A percentile compares a stretch with the other conserved stretches of the same genome.
Evolutionary conservation across 352 stramenopile genomes (phyloP).

Genomic region (Phytophthora agathidicida): DNA sequence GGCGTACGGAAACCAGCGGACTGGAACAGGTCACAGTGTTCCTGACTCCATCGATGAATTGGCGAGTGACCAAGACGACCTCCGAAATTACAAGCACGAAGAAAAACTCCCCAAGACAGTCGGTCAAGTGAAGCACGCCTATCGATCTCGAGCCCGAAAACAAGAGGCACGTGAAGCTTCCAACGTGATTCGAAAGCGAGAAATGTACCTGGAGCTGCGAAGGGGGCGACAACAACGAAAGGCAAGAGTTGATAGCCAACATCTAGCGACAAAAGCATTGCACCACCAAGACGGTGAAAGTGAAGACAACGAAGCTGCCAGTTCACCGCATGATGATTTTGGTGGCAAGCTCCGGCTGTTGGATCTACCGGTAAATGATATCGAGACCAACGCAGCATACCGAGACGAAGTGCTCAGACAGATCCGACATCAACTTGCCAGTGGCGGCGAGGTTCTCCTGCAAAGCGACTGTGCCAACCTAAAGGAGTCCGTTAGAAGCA

Average conservation of each 20-base stretch:
- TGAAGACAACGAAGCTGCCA: neutral
- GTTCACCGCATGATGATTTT: neutral
- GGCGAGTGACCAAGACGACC: neutral
- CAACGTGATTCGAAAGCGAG: slow-evolving; percentile 16
- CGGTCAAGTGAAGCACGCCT: slow-evolving; percentile 50
- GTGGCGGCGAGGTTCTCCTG: slow-evolving; percentile 37
- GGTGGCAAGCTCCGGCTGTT: neutral
- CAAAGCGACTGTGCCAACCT: slow-evolving; percentile 9
- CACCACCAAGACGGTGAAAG: slow-evolving; percentile 1
- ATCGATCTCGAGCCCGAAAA: slow-evolving; percentile 38
- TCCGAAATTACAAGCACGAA: neutral
- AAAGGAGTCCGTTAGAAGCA: slow-evolving; percentile 7
- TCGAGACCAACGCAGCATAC: slow-evolving; percentile 22
- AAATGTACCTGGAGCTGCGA: slow-evolving; percentile 13
- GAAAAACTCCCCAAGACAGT: slow-evolving; percentile 40
- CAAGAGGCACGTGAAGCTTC: slow-evolving; percentile 34
- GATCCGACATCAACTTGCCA: slow-evolving; percentile 44
- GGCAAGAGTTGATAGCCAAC: slow-evolving; percentile 4
- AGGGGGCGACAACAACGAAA: slow-evolving; percentile 9
- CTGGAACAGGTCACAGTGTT: slow-evolving; percentile 15
- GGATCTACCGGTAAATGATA: slow-evolving; percentile 16
- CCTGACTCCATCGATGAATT: neutral
- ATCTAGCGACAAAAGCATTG: neutral
- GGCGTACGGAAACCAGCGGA: slow-evolving; percentile 17
- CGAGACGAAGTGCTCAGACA: slow-evolving; percentile 36